phyloP scores from a whole-genome alignment of 306 rosid genomes.

The Sicyos edulis region DNA sequence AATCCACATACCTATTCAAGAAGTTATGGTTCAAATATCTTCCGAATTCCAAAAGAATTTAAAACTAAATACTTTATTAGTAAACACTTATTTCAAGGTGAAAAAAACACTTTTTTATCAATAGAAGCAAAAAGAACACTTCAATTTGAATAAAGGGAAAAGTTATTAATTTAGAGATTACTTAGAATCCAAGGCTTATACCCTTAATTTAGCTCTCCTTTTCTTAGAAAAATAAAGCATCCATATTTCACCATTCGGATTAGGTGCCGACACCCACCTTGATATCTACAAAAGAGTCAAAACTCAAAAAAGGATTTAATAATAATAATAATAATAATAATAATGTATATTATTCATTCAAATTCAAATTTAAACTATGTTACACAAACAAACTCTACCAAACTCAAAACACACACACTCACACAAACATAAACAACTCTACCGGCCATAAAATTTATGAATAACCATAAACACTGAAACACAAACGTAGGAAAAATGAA shows the following conservation, averaged over 20 bases:
- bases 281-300: neutral
- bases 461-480: neutral
- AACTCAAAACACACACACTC: no score
- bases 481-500: neutral
- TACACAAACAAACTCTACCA: neutral
- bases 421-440: no score
- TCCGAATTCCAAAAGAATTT: no score
- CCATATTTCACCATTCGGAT: slow-evolving; percentile 11
- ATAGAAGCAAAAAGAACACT: no score
- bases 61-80: neutral
- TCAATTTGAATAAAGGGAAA: neutral
- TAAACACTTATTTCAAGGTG: neutral
- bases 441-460: neutral
- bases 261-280: slow-evolving; percentile 19
- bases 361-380: neutral
- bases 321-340: no score
- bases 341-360: neutral
- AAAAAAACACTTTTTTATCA: no score
- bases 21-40: no score
- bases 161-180: neutral
- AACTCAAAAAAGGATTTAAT: neutral
- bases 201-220: neutral
- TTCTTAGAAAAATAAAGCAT: neutral
- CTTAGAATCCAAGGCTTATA: slow-evolving; percentile 18
- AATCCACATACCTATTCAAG: no score